Evolutionary conservation across 1,284 basidiomycete genomes (phyloP), one percentile per base, ranked within the genome.

Genomic region (Cutaneotrichosporon spelunceum): DNA sequence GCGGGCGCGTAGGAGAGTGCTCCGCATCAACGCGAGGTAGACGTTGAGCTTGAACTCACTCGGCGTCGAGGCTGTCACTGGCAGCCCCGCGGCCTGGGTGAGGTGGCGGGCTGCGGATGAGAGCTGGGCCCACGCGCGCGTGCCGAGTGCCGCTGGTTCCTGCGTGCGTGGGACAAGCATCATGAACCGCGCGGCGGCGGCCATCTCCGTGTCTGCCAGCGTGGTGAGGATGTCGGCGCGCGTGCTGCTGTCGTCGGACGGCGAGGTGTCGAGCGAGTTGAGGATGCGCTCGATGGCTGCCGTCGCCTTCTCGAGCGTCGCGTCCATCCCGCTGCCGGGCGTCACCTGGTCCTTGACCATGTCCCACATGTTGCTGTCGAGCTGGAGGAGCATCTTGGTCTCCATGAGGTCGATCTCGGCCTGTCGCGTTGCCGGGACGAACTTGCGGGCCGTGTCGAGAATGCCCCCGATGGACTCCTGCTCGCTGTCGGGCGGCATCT

Each of bases 341-440:
- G 60, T 53, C 1, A 73, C 72, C 60, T 73, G 60, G 13, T 58
- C 53, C 55, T 69, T 68, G 61, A 66, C 70, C 34, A 70, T 57
- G 26, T 75, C 73, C 73, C 74, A 78, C 27, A 76, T 70, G 56
- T 75, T 68, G 44, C 65, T 58, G 63, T 78, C 76, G 60, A 74
- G 64, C 13, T 67, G 55, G 33, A 78, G 63, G 6, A 78, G 65
- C 24, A 75, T 68, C 58, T 75, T 73, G 61, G 74, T 72, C 60
- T 78, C 73, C 27, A 66, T 64, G 4, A 78, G 61, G 59, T 76
- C 74, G 27, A 77, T 49, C 68, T 78, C 75, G 19, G 74, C 68
- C 66, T 77, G 73, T 52, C 73, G 66, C 3, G 61, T 66, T 0
- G 65, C 44, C 6, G 73, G 68, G 5, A 61, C 65, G 44, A 67